phyloP scores from a whole-genome alignment of 2,329 filamentous ascomycete species.

The Phialophora chinensis region DNA sequence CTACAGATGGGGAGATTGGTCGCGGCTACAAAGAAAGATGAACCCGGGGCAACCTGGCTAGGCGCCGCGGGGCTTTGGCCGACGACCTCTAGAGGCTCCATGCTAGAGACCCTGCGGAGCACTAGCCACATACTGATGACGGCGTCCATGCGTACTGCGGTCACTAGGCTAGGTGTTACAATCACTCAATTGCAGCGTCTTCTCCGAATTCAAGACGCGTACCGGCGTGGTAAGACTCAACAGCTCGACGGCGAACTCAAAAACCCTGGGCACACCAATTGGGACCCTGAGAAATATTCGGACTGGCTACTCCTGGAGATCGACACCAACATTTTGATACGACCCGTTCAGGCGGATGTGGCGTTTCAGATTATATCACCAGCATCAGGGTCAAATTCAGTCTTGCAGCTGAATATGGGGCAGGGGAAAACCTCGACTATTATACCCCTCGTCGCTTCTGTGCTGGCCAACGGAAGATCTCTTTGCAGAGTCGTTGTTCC shows the following conservation, averaged over 20 bases:
- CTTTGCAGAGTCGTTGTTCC: slow-evolving; percentile 66
- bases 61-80: slow-evolving; percentile 18
- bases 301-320: slow-evolving; percentile 70
- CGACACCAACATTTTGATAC: slow-evolving; percentile 67
- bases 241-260: slow-evolving; percentile 44
- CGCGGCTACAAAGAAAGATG: slow-evolving; percentile 2
- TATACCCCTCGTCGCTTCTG: slow-evolving; percentile 65
- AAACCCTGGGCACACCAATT: slow-evolving; percentile 63
- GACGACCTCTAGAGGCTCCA: neutral
- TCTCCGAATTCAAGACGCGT: slow-evolving; percentile 38
- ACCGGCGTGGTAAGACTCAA: slow-evolving; percentile 18
- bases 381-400: slow-evolving; percentile 50
- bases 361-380: slow-evolving; percentile 61
- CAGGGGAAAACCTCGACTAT: slow-evolving; percentile 66
- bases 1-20: neutral
- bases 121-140: slow-evolving; percentile 4
- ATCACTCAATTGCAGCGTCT: slow-evolving; percentile 43
- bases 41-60: slow-evolving; percentile 18
- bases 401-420: slow-evolving; percentile 74
- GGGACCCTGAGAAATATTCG: slow-evolving; percentile 59
- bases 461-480: slow-evolving; percentile 57
- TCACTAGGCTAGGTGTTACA: slow-evolving; percentile 40
- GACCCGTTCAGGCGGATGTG: slow-evolving; percentile 64
- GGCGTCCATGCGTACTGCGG: slow-evolving; percentile 34
- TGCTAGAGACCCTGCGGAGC: slow-evolving; percentile 17